Evolutionary conservation across 192 early-diverging fungal species (phyloP), one percentile per base, ranked within the genome.

Genomic region (Glomus cerebriforme): DNA sequence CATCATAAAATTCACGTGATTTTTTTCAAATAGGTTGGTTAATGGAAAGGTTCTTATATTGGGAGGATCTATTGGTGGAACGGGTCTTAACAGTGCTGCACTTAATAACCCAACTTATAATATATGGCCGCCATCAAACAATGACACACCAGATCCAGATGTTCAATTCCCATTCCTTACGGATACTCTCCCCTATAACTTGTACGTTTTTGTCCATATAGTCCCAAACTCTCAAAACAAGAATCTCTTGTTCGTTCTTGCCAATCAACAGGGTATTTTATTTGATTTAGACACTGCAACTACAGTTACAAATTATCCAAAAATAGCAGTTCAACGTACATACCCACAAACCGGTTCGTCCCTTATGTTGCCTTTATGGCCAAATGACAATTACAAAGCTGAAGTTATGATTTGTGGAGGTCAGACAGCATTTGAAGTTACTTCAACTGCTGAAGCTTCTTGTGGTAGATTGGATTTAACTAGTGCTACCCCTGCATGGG

Each of bases 321-420:
- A 82, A 29, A 84, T 90, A 10, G 83, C 81, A 8, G 87, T 84
- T n/a, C 74, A 81, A 60, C 83, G 88, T 19, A 84, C 82, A 2
- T 91, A 91, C 77, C 90, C 90, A 7, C 72, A 86, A 31, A 91
- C 90, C 26, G 90, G 88, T 5, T 83, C 87, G 13, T 86, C 86
- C 1, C 80, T 88, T 2, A 69, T 92, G 77, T 75, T 92, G 19
- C 90, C 91, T 2, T 43, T 92, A 63, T 79, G 82, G 22, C 86
- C 89, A 0, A 78, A 72, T 37, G 88, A 88, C 49, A 83, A 90
- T 77, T 89, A 90, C 73, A 83, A 82, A 10, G 83, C 86, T 7
- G 85, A 88, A 76, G 81, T 92, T 13, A 77, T 92, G 39, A 80
- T 92, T 32, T 92, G 91, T 68, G 91, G 91, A 39, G 91, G 91